phyloP scores from a whole-genome alignment of 345 rosid species.

The Moricandia arvensis region DNA sequence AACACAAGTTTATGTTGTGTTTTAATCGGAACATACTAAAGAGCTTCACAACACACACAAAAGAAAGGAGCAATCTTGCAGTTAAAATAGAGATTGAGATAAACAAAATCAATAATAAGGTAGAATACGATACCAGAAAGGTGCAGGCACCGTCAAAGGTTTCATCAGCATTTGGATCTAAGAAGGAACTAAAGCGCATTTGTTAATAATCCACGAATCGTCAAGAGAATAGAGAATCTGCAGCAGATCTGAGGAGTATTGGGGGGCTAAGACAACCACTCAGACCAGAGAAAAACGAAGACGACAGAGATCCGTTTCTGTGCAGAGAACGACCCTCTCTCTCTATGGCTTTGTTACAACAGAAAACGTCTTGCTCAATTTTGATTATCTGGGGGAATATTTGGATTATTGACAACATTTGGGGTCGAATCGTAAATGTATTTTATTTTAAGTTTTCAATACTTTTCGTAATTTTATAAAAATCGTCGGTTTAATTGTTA shows the following conservation, averaged over 20 bases:
- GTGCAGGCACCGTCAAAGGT: slow-evolving; percentile 13
- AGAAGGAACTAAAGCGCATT: background rate
- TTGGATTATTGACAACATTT: background rate
- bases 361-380: slow-evolving; percentile 28
- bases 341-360: slow-evolving; percentile 16
- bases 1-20: no score
- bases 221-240: slow-evolving; percentile 18
- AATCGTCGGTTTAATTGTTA: slow-evolving; percentile 2
- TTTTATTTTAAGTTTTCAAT: background rate
- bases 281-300: slow-evolving; percentile 23
- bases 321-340: background rate
- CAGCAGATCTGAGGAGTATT: slow-evolving; percentile 32
- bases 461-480: background rate
- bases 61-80: no score
- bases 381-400: slow-evolving; percentile 1
- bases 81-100: no score
- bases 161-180: background rate
- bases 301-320: slow-evolving; percentile 39
- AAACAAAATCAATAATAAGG: no score
- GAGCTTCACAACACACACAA: no score
- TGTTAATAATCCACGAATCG: background rate
- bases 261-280: slow-evolving; percentile 21
- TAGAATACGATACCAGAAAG: no score
- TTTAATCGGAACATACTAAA: no score
- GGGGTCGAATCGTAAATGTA: slow-evolving; percentile 14